Evolutionary conservation across 495 filamentous ascomycete species (phyloP).

Genomic region (Podospora pseudopauciseta): DNA sequence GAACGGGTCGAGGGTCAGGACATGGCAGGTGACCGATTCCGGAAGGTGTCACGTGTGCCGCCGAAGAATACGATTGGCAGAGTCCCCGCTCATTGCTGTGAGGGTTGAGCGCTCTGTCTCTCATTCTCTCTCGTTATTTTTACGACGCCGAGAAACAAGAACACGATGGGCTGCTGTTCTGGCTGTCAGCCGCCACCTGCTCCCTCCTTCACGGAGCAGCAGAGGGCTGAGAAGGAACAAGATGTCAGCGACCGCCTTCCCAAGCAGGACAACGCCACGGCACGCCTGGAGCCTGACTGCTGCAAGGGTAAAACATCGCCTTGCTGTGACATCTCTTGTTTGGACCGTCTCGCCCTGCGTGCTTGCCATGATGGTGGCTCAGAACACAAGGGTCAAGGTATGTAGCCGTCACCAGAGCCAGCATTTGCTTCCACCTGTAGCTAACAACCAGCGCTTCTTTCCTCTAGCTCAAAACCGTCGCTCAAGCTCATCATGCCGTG

Average conservation of each 20-base stretch:
- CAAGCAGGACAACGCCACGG: background rate
- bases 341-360: conserved; percentile 47
- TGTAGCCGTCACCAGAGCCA: background rate
- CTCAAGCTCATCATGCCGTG: conserved; percentile 17
- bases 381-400: conserved; percentile 1
- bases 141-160: background rate
- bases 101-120: too few relatives aligned
- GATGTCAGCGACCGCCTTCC: background rate
- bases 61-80: too few relatives aligned
- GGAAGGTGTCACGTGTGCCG: too few relatives aligned
- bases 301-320: conserved; percentile 35
- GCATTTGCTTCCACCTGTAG: background rate
- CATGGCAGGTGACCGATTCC: too few relatives aligned
- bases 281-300: conserved; percentile 20
- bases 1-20: too few relatives aligned
- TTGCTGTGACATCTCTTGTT: conserved; percentile 42
- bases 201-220: background rate
- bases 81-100: background rate
- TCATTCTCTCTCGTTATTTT: background rate
- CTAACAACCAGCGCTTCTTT: background rate
- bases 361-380: conserved; percentile 27
- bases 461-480: background rate
- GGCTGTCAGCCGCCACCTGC: background rate
- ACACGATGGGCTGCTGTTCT: background rate
- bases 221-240: background rate